These are phyloP conservation scores for thale cress (Arabidopsis thaliana) DNA, from an alignment of 345 rosid species.

Conservation along the genomic window TAIR10.1 NC_003070.9:29794001-29794500, in stretches of 20 bases:
- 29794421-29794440: slow-evolving; percentile 59
- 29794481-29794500: background rate
- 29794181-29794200: background rate
- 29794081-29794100: slow-evolving; percentile 49
- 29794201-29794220: background rate
- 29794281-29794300: background rate
- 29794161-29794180: background rate
- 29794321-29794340: background rate
- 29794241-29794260: background rate
- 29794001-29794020: slow-evolving; percentile 71
- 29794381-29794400: background rate
- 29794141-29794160: background rate
- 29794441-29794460: slow-evolving; percentile 52
- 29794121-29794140: slow-evolving; percentile 19
- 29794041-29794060: slow-evolving; percentile 62
- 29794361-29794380: background rate
- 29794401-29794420: slow-evolving; percentile 70
- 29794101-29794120: slow-evolving; percentile 46
- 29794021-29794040: slow-evolving; percentile 84
- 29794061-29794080: slow-evolving; percentile 60
- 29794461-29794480: slow-evolving; percentile 53
- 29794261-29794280: background rate
- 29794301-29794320: slow-evolving; percentile 36
- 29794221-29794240: background rate
- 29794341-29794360: slow-evolving; percentile 6